phyloP scores from a whole-genome alignment of 257 asterid species.

The Solanum gandarillasii region DNA sequence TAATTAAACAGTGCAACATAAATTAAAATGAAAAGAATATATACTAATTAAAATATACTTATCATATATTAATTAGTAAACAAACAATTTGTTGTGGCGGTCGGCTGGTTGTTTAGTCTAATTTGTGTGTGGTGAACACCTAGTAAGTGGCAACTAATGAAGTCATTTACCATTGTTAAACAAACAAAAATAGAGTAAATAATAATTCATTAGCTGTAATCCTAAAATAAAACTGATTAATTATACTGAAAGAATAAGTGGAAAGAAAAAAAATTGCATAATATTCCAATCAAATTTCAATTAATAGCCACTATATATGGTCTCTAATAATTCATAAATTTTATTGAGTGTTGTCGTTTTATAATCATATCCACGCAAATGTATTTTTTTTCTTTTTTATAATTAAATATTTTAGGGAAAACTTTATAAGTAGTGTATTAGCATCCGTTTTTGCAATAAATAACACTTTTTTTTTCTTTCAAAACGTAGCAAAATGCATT shows the following conservation, averaged over 20 bases:
- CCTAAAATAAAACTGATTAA: neutral
- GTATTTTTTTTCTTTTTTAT: too few species aligned
- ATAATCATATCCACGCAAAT: neutral
- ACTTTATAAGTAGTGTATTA: neutral
- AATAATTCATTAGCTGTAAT: neutral
- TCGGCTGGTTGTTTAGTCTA: neutral
- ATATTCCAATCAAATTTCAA: neutral
- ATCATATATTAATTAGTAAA: neutral
- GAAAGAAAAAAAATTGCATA: neutral
- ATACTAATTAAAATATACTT: neutral
- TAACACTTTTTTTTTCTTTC: too few species aligned
- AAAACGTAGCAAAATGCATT: too few species aligned
- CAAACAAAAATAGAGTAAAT: neutral
- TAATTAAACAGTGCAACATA: rapidly evolving
- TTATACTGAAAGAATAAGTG: neutral
- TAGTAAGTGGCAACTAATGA: neutral
- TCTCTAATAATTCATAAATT: neutral
- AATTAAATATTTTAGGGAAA: neutral
- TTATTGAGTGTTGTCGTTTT: neutral
- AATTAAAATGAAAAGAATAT: neutral
- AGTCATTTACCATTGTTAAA: neutral
- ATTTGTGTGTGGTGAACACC: neutral
- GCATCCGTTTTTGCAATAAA: neutral
- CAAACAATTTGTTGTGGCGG: neutral
- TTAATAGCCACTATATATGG: neutral